phyloP scores from a whole-genome alignment of 768 basidiomycete species.

The Psilocybe cubensis region DNA sequence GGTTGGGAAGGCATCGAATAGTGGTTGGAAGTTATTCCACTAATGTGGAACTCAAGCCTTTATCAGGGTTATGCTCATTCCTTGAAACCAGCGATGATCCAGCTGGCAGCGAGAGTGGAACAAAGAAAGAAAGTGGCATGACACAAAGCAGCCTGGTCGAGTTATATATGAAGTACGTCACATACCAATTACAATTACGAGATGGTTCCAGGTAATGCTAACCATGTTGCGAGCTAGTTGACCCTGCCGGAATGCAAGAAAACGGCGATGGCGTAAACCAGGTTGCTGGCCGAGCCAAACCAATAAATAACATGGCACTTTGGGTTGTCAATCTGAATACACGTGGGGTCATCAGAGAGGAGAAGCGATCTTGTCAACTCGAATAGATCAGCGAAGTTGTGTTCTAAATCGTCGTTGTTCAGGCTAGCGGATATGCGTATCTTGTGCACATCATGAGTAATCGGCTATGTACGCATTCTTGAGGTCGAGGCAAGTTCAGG shows the following conservation, averaged over 20 bases:
- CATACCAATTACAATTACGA: neutral
- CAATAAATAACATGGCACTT: too few relatives aligned
- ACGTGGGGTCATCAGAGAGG: too few relatives aligned
- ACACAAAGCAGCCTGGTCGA: neutral
- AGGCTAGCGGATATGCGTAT: too few relatives aligned
- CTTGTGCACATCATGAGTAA: too few relatives aligned
- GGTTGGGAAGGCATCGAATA: neutral
- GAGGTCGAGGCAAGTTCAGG: too few relatives aligned
- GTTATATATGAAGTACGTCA: neutral
- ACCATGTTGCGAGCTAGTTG: neutral
- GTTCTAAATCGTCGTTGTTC: too few relatives aligned
- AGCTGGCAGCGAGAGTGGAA: neutral
- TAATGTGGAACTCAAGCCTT: neutral
- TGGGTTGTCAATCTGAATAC: too few relatives aligned
- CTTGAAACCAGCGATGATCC: neutral
- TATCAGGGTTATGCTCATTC: neutral
- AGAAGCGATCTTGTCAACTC: too few relatives aligned
- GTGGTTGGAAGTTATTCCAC: neutral
- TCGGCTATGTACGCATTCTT: too few relatives aligned
- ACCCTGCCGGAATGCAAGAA: neutral
- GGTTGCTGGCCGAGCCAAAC: neutral
- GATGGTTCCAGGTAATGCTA: neutral
- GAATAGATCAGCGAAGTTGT: too few relatives aligned
- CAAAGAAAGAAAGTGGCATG: neutral
- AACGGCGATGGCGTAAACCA: neutral